phyloP scores from a whole-genome alignment of 495 filamentous ascomycete genomes.

The Xylaria palmicola region DNA sequence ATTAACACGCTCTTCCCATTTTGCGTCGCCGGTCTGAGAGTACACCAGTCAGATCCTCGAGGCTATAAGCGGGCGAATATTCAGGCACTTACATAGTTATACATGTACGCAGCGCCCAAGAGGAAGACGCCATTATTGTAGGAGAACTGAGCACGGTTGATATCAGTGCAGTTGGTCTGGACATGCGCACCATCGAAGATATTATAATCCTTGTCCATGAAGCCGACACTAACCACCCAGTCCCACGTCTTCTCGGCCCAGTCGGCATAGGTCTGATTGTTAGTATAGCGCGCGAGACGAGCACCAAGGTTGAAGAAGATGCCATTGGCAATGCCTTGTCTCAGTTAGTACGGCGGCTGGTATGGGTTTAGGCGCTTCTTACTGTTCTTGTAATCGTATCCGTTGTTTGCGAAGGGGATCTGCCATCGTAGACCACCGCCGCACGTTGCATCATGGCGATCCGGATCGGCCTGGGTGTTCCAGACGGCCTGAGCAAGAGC shows the following conservation, averaged over 20 bases:
- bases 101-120: constrained; percentile 77
- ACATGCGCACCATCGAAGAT: constrained; percentile 74
- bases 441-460: constrained; percentile 62
- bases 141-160: constrained; percentile 65
- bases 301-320: constrained; percentile 82
- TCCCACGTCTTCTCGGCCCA: constrained; percentile 75
- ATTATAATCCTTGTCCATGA: constrained; percentile 59
- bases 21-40: constrained; percentile 27
- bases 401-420: constrained; percentile 70
- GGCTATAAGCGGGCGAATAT: not conserved
- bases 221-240: constrained; percentile 63
- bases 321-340: constrained; percentile 63
- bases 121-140: constrained; percentile 75
- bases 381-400: constrained; percentile 84
- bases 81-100: constrained; percentile 58
- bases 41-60: not conserved
- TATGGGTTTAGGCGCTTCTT: constrained; percentile 38
- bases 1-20: constrained; percentile 61
- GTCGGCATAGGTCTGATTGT: constrained; percentile 73
- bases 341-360: constrained; percentile 9
- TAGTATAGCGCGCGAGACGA: constrained; percentile 71
- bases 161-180: constrained; percentile 57
- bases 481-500: constrained; percentile 73
- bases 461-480: constrained; percentile 65
- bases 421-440: constrained; percentile 77